Percentiles rank a stretch among this genome's conserved stretches.
Evolutionary conservation across 352 stramenopile genomes (phyloP).

Genomic region (Phytophthora foliorum): DNA sequence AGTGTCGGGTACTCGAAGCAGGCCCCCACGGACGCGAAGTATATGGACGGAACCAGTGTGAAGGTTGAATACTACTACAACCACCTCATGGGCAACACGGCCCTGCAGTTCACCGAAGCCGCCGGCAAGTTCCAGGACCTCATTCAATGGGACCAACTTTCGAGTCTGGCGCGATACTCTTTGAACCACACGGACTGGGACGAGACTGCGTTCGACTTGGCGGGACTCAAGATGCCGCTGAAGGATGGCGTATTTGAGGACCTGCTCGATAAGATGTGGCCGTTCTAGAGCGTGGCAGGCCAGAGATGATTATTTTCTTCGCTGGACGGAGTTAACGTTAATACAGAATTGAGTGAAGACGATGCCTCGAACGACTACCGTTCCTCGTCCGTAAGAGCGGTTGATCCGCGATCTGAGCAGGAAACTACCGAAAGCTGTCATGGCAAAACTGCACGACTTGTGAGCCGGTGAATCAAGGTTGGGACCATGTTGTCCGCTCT

Average conservation of each 20-base stretch:
- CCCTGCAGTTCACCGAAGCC: slow-evolving; percentile 31
- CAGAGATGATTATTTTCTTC: slow-evolving; percentile 8
- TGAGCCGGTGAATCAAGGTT: no score
- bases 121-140: slow-evolving; percentile 35
- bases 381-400: not conserved
- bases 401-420: not conserved
- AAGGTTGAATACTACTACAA: slow-evolving; percentile 43
- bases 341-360: slow-evolving; percentile 10
- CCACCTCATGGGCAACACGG: slow-evolving; percentile 29
- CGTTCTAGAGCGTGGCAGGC: slow-evolving; percentile 23
- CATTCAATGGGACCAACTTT: slow-evolving; percentile 37
- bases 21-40: slow-evolving; percentile 8
- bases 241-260: slow-evolving; percentile 33
- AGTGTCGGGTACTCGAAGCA: slow-evolving; percentile 19
- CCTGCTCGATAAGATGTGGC: slow-evolving; percentile 28
- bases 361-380: not conserved
- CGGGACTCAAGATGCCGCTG: slow-evolving; percentile 30
- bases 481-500: not conserved
- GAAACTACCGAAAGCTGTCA: not conserved
- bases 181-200: slow-evolving; percentile 39
- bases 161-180: slow-evolving; percentile 28
- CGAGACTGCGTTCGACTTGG: slow-evolving; percentile 21
- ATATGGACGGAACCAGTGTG: slow-evolving; percentile 26
- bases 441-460: no score
- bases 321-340: slow-evolving; percentile 8